Evolutionary conservation across 108 stramenopile genomes (phyloP).

Genomic region (Asterionellopsis glacialis): DNA sequence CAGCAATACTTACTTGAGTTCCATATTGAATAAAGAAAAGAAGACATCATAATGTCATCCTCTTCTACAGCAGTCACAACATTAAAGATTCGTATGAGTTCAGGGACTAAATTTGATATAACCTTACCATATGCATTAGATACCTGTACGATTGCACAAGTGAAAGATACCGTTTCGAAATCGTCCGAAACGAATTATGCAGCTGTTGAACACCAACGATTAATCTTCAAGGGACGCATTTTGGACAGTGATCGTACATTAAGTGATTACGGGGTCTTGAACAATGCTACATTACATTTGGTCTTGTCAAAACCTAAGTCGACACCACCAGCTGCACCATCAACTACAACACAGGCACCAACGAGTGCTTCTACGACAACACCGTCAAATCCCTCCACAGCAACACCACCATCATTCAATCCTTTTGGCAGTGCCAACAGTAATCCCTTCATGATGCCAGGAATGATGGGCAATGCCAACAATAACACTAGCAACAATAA

Average conservation of each 20-base stretch:
- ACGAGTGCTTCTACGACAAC: slow-evolving; percentile 5
- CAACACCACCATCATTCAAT: slow-evolving; percentile 4
- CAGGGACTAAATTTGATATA: neutral
- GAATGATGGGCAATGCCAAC: slow-evolving; percentile 24
- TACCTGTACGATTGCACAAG: neutral
- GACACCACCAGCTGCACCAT: slow-evolving; percentile 5
- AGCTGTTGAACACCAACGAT: slow-evolving; percentile 48
- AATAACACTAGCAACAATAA: neutral
- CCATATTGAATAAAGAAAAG: too few relatives aligned
- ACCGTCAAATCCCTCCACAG: slow-evolving; percentile 13
- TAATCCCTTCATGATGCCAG: neutral
- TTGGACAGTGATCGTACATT: slow-evolving; percentile 71
- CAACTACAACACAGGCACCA: slow-evolving; percentile 4
- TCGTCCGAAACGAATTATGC: too few relatives aligned
- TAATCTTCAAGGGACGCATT: slow-evolving; percentile 93
- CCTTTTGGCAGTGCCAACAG: neutral
- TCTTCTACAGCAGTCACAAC: too few relatives aligned
- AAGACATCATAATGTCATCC: too few relatives aligned
- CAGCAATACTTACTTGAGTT: too few relatives aligned
- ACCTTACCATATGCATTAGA: neutral
- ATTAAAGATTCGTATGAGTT: neutral
- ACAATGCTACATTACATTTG: slow-evolving; percentile 50
- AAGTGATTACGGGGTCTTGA: slow-evolving; percentile 56
- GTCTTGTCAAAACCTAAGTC: slow-evolving; percentile 16
- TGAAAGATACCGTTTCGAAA: neutral